Base-by-base conservation (phyloP, 1,284 basidiomycete species). In the Ceratobasidium sp. region DNA sequence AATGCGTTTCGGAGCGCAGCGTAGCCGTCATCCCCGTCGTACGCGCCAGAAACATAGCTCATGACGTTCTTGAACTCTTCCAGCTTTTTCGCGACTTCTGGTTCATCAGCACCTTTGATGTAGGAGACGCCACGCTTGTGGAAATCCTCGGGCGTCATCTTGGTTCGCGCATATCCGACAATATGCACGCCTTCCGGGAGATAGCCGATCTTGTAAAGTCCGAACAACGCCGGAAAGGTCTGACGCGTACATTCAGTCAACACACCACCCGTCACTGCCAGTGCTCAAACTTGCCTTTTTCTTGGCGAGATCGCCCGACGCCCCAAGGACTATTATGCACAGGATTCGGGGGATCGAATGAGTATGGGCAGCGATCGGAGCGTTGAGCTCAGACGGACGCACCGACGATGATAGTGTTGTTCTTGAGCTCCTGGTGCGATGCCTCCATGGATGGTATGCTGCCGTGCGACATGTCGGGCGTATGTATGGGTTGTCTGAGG, bases 301-400 rank as follows among this genome's bases (percentile, higher is more conserved):
- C 92, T 98, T 98, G 76, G 97, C 98, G 65, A 99, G 87, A 86
- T 99, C 97, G 68, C 97, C 97, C 75, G 95, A 98, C 27, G 97
- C 97, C 76, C 98, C 98, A 76, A 98, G 89, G 74, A 99, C 97
- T 96, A 80, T 41, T 41, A 34, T 34, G 34, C 46, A 13, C 48
- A 31, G 3, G 53, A 19, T 63, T 39, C 31, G 37, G 46, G 27
- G 46, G 22, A 64, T 46, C 41, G 76, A 74, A 48, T 74, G 37
- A 65, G 56, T 43, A 37, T 54, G 46, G 11, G 27, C 48, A 74
- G 75, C 66, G 66, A 77, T 29, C 49, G 74, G 72, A 78, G 24
- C 43, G 14, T 64, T 24, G 27, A 64, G 41, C 16, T 31, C 5
- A 9, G 39, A 49, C 76, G 76, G 39, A 83, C 88, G 79, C 76